Percentiles rank a stretch among this genome's conserved stretches.
Conservation (phyloP, 2,329 filamentous ascomycete genomes). For the Pseudogymnoascus sp. region DNA sequence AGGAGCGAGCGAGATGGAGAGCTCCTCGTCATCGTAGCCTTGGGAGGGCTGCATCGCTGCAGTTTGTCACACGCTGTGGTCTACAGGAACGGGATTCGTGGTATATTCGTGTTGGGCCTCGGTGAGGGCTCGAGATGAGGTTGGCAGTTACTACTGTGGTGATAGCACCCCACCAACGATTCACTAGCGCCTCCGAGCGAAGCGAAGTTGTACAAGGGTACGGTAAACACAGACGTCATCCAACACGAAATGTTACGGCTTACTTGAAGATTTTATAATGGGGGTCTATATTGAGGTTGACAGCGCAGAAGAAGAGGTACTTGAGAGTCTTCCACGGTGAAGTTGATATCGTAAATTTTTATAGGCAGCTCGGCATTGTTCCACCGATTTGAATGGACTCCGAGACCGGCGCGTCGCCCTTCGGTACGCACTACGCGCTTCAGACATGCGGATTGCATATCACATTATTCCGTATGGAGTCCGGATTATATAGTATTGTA, state of each 20-base stretch:
- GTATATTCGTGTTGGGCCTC: slow-evolving; percentile 3
- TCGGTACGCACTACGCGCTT: neutral
- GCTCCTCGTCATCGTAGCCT: slow-evolving; percentile 70
- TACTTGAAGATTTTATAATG: neutral
- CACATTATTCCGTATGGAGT: neutral
- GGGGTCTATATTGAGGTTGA: neutral
- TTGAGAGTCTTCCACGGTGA: neutral
- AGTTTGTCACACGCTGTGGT: neutral
- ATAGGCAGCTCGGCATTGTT: neutral
- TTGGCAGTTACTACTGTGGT: slow-evolving; percentile 2
- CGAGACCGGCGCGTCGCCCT: neutral
- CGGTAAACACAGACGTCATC: slow-evolving; percentile 4
- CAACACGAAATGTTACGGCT: neutral
- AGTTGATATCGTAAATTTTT: neutral
- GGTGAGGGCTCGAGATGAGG: slow-evolving; percentile 5
- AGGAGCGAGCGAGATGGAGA: slow-evolving; percentile 66
- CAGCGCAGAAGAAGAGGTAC: neutral
- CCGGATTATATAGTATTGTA: neutral
- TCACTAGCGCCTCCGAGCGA: slow-evolving; percentile 6
- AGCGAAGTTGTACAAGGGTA: slow-evolving; percentile 5
- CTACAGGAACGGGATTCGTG: slow-evolving; percentile 1
- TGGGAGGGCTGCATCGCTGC: slow-evolving; percentile 10
- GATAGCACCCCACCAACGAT: slow-evolving; percentile 5
- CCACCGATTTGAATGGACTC: neutral
- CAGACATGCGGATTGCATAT: neutral